Evolutionary conservation across 148 eudicot species (phyloP).

Genomic region (Vaccinium myrtillus): DNA sequence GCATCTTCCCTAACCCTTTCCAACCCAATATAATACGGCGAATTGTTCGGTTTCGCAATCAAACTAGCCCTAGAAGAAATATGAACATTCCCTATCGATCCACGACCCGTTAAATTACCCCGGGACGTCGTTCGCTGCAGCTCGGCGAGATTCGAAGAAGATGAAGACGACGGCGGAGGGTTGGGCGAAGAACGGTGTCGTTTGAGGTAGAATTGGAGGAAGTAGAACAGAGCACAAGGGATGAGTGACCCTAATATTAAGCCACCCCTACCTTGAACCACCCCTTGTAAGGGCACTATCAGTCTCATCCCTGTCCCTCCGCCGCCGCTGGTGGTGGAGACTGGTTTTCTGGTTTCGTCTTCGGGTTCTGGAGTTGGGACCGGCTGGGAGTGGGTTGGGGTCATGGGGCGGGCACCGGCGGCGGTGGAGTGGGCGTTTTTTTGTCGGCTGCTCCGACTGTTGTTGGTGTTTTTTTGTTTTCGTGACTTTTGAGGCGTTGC

Average conservation of each 20-base stretch:
- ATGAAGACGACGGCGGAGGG: slow-evolving; percentile 35
- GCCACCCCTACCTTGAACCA: slow-evolving; percentile 87
- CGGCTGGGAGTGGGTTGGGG: neutral
- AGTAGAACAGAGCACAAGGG: slow-evolving; percentile 81
- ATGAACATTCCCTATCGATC: slow-evolving; percentile 32
- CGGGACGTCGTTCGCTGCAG: slow-evolving; percentile 47
- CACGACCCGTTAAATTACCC: slow-evolving; percentile 33
- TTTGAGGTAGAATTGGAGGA: slow-evolving; percentile 75
- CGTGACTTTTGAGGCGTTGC: slow-evolving; percentile 21
- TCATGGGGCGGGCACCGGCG: slow-evolving; percentile 13
- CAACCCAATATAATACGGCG: slow-evolving; percentile 68
- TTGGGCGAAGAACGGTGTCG: slow-evolving; percentile 38
- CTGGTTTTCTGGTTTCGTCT: slow-evolving; percentile 10
- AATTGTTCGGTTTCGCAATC: slow-evolving; percentile 44
- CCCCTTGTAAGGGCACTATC: slow-evolving; percentile 79
- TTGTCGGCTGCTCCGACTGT: neutral
- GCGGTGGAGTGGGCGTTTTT: neutral
- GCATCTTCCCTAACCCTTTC: slow-evolving; percentile 50
- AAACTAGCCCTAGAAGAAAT: slow-evolving; percentile 52
- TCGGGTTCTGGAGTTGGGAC: neutral
- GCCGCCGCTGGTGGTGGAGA: neutral
- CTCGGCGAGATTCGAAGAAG: slow-evolving; percentile 29
- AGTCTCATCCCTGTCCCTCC: slow-evolving; percentile 56
- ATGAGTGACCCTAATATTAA: slow-evolving; percentile 65
- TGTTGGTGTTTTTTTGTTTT: neutral